Evolutionary conservation across 352 stramenopile species (phyloP), one percentile per base, ranked within the genome.

Genomic region (Phytopythium vexans): DNA sequence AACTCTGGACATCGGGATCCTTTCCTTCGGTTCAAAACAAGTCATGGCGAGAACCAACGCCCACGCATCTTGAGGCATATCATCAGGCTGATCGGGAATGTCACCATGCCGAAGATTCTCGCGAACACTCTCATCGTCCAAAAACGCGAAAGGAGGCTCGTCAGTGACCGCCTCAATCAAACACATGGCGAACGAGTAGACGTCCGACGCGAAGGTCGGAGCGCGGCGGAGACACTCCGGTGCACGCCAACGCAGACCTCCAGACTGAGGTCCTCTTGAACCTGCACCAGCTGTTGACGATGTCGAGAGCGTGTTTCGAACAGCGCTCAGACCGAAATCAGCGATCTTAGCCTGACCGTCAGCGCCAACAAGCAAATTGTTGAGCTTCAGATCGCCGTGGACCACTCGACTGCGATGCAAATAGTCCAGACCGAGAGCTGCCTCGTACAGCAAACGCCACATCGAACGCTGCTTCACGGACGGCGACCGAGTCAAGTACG

Each of bases 181-280:
- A n/a, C 62, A 71, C 66, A 69, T 66, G 1, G 48, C 66, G 9
- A 71, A 58, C 0, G 62, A 67, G 46, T 67, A 75, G 12, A 68
- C 49, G 35, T 72, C 67, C 0, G 63, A 70, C 8, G 62, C 56
- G 11, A 58, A 60, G 6, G 55, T 73, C 4, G 60, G 53, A 21
- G 27, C 27, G 15, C 8, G 37, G 12, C 38, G 62, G 1, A 71
- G 41, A 42, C 68, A 73, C 50, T 73, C 64, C 0, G 68, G 68
- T 3, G 68, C 64, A 6, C 48, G 48, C 67, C 62, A 76, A 2
- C 62, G 58, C 8, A 65, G 33, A 0, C 45, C 50, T 35, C 62
- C 58, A 5, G 31, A 14, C 2, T 47, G 40, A 8, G 35, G 6
- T 10, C n/a, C n/a, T n/a, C n/a, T n/a, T n/a, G n/a, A n/a, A n/a